These are phyloP conservation scores for Pittosporum tobira DNA, from an alignment of 129 eudicot species.

Conservation along the genomic window DNA sequence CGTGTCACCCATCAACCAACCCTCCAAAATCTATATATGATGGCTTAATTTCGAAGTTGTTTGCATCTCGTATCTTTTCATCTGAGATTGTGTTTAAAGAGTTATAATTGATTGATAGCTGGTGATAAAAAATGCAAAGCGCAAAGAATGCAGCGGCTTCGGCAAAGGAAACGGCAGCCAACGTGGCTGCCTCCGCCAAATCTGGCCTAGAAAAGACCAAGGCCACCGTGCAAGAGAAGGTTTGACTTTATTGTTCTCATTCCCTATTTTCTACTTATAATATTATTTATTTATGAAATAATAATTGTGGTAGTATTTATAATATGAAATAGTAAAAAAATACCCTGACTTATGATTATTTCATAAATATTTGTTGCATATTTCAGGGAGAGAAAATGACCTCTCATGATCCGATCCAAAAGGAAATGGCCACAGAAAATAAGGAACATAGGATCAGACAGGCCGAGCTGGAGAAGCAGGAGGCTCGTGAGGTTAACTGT, in stretches of 20 bases:
- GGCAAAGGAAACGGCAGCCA: constrained; percentile 49
- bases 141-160: constrained; percentile 42
- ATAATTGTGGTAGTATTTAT: background rate
- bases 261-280: background rate
- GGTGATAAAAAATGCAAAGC: constrained; percentile 22
- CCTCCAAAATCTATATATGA: too few relatives aligned
- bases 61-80: too few relatives aligned
- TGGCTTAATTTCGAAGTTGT: too few relatives aligned
- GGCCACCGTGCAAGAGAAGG: constrained; percentile 68
- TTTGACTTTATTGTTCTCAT: background rate
- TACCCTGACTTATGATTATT: background rate
- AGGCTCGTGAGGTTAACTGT: background rate
- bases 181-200: constrained; percentile 54
- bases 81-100: background rate
- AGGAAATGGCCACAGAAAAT: constrained; percentile 10
- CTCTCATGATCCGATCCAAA: background rate
- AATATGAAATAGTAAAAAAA: background rate
- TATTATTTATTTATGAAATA: background rate
- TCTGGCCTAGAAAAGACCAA: constrained; percentile 71
- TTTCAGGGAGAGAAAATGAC: constrained; percentile 18
- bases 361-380: background rate
- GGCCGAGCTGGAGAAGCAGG: constrained; percentile 17
- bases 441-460: background rate
- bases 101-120: too few relatives aligned
- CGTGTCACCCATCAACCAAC: too few relatives aligned